phyloP scores from a whole-genome alignment of 495 filamentous ascomycete species.

The Pyrenula massariospora region DNA sequence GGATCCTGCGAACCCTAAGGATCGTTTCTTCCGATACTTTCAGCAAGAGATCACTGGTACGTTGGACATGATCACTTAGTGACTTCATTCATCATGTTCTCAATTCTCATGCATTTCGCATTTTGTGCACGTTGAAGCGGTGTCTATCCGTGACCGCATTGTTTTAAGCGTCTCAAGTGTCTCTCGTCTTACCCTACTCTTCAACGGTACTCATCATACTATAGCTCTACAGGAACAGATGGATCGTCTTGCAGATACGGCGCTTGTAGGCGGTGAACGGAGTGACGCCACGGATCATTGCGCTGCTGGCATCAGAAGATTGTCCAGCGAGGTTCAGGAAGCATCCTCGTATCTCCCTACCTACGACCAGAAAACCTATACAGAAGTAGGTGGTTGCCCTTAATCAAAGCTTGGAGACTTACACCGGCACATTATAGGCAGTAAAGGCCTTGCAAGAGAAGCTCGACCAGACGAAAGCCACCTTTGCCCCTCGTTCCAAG shows the following conservation, averaged over 20 bases:
- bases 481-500: constrained; percentile 51
- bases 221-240: constrained; percentile 53
- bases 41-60: constrained; percentile 59
- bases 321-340: constrained; percentile 60
- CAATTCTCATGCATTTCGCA: no score
- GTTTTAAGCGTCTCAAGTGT: no score
- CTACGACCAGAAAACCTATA: constrained; percentile 66
- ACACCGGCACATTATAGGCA: constrained; percentile 28
- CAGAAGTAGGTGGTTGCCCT: constrained; percentile 36
- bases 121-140: no score
- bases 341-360: constrained; percentile 56
- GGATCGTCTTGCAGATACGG: constrained; percentile 36
- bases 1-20: constrained; percentile 26
- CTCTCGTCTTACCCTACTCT: constrained; percentile 4
- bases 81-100: background rate
- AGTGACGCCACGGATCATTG: constrained; percentile 57
- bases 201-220: background rate
- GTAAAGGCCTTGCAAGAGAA: constrained; percentile 59
- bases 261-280: constrained; percentile 42
- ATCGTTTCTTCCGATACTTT: constrained; percentile 71
- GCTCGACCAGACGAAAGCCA: constrained; percentile 43
- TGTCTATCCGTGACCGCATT: no score
- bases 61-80: background rate
- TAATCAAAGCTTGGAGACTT: background rate
- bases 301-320: constrained; percentile 49